phyloP scores from a whole-genome alignment of 768 basidiomycete genomes.

The Kockovaella imperatae region DNA sequence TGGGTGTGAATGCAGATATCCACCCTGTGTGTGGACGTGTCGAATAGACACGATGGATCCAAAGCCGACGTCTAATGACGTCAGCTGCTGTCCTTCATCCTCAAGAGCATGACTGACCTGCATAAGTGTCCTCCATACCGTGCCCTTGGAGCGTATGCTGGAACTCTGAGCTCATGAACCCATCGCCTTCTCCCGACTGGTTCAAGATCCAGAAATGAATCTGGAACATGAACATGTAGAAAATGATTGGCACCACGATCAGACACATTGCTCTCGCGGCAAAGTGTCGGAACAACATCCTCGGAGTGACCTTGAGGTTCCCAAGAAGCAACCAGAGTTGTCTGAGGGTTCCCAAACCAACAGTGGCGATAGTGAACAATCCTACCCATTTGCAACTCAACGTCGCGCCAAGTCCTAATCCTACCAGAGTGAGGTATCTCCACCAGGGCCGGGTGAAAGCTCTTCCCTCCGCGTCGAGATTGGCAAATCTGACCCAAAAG shows the following conservation, averaged over 20 bases:
- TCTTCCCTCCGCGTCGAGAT: constrained; percentile 60
- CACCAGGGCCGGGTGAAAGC: constrained; percentile 84
- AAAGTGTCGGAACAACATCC: constrained; percentile 75
- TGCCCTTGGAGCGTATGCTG: constrained; percentile 87
- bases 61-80: constrained; percentile 62
- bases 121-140: constrained; percentile 86
- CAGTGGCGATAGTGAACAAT: constrained; percentile 90
- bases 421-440: constrained; percentile 80
- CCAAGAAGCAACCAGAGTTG: constrained; percentile 88
- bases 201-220: constrained; percentile 85
- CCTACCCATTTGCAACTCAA: constrained; percentile 97
- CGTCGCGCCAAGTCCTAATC: constrained; percentile 83
- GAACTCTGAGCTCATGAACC: constrained; percentile 99
- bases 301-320: constrained; percentile 68
- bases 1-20: constrained; percentile 92
- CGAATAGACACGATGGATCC: constrained; percentile 77
- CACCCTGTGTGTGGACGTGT: constrained; percentile 93
- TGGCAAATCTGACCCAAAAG: constrained; percentile 81
- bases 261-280: constrained; percentile 80
- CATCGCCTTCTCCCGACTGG: constrained; percentile 91
- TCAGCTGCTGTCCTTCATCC: not conserved
- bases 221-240: constrained; percentile 96
- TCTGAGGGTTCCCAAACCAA: constrained; percentile 72
- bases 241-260: constrained; percentile 70
- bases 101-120: constrained; percentile 52